Evolutionary conservation across 2,329 filamentous ascomycete species (phyloP).

Genomic region (Xylariaceae sp.): DNA sequence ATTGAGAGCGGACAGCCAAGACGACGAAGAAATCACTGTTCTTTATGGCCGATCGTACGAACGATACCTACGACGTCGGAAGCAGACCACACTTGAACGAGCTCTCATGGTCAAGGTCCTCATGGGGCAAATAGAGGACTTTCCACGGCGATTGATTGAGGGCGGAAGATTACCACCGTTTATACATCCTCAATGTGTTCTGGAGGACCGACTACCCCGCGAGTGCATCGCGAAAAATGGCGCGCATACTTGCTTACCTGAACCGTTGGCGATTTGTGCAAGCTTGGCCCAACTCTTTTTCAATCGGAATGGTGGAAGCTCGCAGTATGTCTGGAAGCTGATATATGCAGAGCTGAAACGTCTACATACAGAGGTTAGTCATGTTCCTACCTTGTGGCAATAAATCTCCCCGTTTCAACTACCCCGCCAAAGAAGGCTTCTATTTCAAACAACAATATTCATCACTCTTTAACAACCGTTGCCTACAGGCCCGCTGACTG

Average conservation of each 20-base stretch:
- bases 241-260: conserved; percentile 25
- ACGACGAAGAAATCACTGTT: neutral
- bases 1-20: neutral
- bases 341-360: conserved; percentile 23
- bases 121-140: conserved; percentile 22
- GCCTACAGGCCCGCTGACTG: neutral
- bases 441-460: no score
- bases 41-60: conserved; percentile 2
- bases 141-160: conserved; percentile 21
- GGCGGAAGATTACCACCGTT: conserved; percentile 25
- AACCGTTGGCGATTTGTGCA: conserved; percentile 25
- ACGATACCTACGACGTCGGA: conserved; percentile 1
- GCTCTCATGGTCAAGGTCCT: conserved; percentile 22
- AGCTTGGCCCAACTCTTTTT: conserved; percentile 23
- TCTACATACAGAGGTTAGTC: conserved; percentile 17
- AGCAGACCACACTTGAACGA: conserved; percentile 9
- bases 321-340: conserved; percentile 22
- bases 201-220: conserved; percentile 7
- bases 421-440: no score
- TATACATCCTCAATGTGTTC: conserved; percentile 26
- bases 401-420: no score
- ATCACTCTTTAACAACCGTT: no score
- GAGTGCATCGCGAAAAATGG: conserved; percentile 16
- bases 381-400: no score
- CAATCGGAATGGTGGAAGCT: conserved; percentile 17